Evolutionary conservation across 805 yeast genomes (phyloP), one percentile per base, ranked within the genome.

Genomic region (Lipomyces mesembrius): DNA sequence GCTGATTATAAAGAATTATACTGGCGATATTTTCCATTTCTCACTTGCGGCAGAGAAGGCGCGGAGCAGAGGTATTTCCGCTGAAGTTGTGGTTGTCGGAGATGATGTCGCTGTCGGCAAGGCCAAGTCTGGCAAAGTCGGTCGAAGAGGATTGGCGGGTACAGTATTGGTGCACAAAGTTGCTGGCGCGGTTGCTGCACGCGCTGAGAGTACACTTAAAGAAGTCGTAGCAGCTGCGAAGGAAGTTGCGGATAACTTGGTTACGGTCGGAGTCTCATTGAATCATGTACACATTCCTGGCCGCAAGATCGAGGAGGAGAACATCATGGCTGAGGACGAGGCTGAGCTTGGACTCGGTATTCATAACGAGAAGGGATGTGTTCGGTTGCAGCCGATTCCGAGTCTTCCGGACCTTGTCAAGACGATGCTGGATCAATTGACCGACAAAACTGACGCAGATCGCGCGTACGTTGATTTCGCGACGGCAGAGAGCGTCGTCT

Each of bases 91-190:
- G 55, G 84, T 89, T 63, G 93, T 93, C 35, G 90, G 92, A 57
- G 98, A 93, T 76, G 98, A 93, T 77, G 97, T 92, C 34, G 92
- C 97, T 7, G 97, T 94, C 57, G 97, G 97, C n/a, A 83, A 89
- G 73, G 83, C 88, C 34, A 93, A 92, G 75, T 94, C 95, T 75
- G 92, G 91, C 25, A 85, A 90, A 82, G 98, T 94, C 60, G 98
- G 98, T 22, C 85, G 98, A 79, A 85, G 98, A 79, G 98, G 97
- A 37, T 82, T 93, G 64, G 97, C 98, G 0, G 98, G 97, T 52
- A 92, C 97, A 1, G 87, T 89, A 0, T 78, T 93, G 17, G 92
- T 92, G 37, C 98, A 93, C 79, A 93, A 93, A 78, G 81, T 88
- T 62, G 84, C 90, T 25, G 97, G 98, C 57, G 94, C 93, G 2